Base-by-base conservation (phyloP, 768 basidiomycete genomes). In the Boletus fagicola region DNA sequence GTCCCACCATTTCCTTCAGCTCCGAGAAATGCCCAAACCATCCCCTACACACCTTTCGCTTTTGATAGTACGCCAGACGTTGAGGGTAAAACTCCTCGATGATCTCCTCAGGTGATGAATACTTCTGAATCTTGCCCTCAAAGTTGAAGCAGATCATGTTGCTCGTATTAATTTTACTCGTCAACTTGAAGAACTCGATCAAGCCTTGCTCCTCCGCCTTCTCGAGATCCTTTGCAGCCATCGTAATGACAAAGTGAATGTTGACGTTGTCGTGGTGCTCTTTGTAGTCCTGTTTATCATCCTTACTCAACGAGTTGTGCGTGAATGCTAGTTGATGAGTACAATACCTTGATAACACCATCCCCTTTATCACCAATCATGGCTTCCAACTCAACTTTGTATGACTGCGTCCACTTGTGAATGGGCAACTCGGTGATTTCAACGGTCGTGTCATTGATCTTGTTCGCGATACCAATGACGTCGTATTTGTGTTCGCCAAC, bases 91-190 rank as follows among this genome's bases (percentile, higher is more conserved):
- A 99, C 39, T 97, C 95, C 61, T 92, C 86, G 45, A 98, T 72
- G 52, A 99, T 92, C 62, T 94, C 89, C 68, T 98, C 97, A 0
- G 97, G 85, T 0, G 86, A 82, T 18, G 83, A 77, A 72, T 98
- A 98, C 74, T 87, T 95, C 76, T 87, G 93, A 76, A 99, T 96
- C 78, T 96, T 97, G 64, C 92, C 88, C 18, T 95, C 90, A 58
- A 91, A 83, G 73, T 99, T 96, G 72, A 99, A 99, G 74, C 93
- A 94, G 18, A 98, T 97, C 97, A 99, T 98, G 76, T 99, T 99
- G 70, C 84, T 83, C 16, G 93, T 97, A 72, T 80, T 89, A 71
- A 99, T 75, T 71, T 94, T 91, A 47, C 81, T 74, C 15, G 85
- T 85, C 59, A 98, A 76, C 74, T 94, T 96, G 86, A 99, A 98